Base-by-base conservation (phyloP, 331 rosid genomes). In the Malus hybrid region DNA sequence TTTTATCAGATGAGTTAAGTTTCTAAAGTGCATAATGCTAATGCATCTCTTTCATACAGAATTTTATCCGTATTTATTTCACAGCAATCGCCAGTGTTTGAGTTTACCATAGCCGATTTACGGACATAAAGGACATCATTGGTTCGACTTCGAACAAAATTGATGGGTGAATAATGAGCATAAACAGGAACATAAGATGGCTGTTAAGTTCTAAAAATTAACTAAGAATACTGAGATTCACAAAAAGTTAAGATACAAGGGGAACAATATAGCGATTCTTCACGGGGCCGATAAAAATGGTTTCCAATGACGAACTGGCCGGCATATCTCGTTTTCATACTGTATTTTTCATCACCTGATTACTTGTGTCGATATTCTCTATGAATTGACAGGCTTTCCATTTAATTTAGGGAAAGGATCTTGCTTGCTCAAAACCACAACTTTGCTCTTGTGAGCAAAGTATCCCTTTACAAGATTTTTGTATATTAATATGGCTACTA, bases 391-490 rank as follows among this genome's bases (percentile, higher is more conserved):
- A 19, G 97, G 97, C 71, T 82, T 95, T 75, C 99, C 99, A 80
- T 85, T 89, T 69, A 92, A 83, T 81, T 82, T 89, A 16, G 99
- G 99, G 87, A 95, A 95, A 76, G 97, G 97, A 67, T 95, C 97
- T 79, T 88, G 93, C 89, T 92, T 92, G 93, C 98, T 95, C 78
- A 95, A 85, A 78, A 90, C 99, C 50, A 86, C 97, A 33, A 95
- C 97, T 85, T 90, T 90, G 85, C 99, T 92, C 87, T 92, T 95
- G 86, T 95, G 99, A 60, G 99, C 96, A 62, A 95, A 95, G 83
- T 95, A 95, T 56, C 99, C 99, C 77, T 92, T 95, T 60, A 95
- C 83, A 1, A 90, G 97, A 86, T 89, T 89, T 84, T 92, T 89
- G 73, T 78, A 84, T 83, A 95, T 92, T 74, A 95, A 77, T 65